Evolutionary conservation across 2,329 filamentous ascomycete genomes (phyloP).

Genomic region (Hortaea sp.): DNA sequence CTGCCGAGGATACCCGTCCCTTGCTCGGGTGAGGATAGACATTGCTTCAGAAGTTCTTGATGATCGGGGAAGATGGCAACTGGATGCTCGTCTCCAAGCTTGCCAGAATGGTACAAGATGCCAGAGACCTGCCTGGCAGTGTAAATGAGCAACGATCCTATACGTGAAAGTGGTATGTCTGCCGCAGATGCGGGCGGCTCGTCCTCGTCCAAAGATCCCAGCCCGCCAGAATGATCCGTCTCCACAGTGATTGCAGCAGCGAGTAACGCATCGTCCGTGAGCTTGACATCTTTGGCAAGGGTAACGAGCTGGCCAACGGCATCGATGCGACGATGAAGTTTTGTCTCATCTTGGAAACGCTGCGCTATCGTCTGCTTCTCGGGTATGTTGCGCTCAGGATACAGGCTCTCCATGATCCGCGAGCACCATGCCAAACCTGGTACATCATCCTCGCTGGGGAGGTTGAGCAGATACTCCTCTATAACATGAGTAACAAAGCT

Average conservation of each 20-base stretch:
- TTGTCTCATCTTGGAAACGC: slow-evolving; percentile 54
- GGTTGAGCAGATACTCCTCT: slow-evolving; percentile 59
- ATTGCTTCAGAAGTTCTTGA: slow-evolving; percentile 41
- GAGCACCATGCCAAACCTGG: slow-evolving; percentile 42
- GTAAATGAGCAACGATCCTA: slow-evolving; percentile 45
- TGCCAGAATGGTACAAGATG: slow-evolving; percentile 37
- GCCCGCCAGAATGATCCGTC: slow-evolving; percentile 22
- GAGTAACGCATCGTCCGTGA: slow-evolving; percentile 40
- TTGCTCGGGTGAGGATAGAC: slow-evolving; percentile 31
- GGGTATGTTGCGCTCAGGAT: slow-evolving; percentile 54
- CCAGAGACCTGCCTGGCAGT: slow-evolving; percentile 42
- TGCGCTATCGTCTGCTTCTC: slow-evolving; percentile 52
- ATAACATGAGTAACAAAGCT: slow-evolving; percentile 70
- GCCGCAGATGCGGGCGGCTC: slow-evolving; percentile 42
- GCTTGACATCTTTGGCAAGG: slow-evolving; percentile 48
- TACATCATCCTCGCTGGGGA: slow-evolving; percentile 34
- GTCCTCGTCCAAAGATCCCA: slow-evolving; percentile 31
- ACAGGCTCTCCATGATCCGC: slow-evolving; percentile 57
- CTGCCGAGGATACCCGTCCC: slow-evolving; percentile 31
- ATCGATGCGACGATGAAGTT: slow-evolving; percentile 51
- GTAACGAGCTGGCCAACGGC: slow-evolving; percentile 65
- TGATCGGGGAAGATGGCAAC: slow-evolving; percentile 46
- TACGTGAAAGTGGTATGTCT: slow-evolving; percentile 47
- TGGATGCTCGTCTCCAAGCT: slow-evolving; percentile 14
- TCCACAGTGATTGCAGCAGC: slow-evolving; percentile 31